Base-by-base conservation (phyloP, 208 protist species). In the Crithidia mellificae region DNA sequence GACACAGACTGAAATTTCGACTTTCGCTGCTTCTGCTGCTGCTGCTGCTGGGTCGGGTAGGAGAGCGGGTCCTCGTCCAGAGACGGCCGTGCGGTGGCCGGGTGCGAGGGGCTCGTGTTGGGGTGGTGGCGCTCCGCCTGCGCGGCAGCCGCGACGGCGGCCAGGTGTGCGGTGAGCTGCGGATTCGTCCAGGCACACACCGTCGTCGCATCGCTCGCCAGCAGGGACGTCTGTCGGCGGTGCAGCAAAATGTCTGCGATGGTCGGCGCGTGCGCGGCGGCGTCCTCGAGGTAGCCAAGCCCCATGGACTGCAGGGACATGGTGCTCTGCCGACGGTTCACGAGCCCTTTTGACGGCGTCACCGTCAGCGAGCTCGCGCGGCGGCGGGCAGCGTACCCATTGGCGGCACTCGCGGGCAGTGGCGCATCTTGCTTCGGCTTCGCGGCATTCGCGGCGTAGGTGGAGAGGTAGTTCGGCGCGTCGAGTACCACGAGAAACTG, bases 151-250 rank as follows among this genome's bases (percentile, higher is more conserved):
- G 59, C 29, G 6, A 17, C 12, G 3, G 19, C n/a, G 20, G 22
- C 17, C 36, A 12, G 6, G 6, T 27, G 8, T 11, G 17, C 5
- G 8, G 54, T 30, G 43, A 68, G 72, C 11, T 72, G 39, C 5
- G 76, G 65, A 63, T 80, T 85, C 19, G 68, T 75, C 80, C 80
- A 85, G 22, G 66, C 72, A 65, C 77, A 85, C 6, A 19, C n/a
- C 22, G 3, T 32, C 34, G 24, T 41, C 17, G 8, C 38, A 19
- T 53, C 59, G 9, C 52, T 27, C 17, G 25, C 20, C 27, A 85
- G 71, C 3, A 68, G 47, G 3, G 80, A 56, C 20, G 22, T 39
- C 14, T 72, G 65, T 19, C 62, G 65, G n/a, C 80, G 80, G 65
- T 80, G 56, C 54, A 74, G 72, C 12, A 72, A 64, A 12, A 85